These are phyloP conservation scores for Cercophora samala DNA, from an alignment of 495 filamentous ascomycete species.

Conservation along the genomic window DNA sequence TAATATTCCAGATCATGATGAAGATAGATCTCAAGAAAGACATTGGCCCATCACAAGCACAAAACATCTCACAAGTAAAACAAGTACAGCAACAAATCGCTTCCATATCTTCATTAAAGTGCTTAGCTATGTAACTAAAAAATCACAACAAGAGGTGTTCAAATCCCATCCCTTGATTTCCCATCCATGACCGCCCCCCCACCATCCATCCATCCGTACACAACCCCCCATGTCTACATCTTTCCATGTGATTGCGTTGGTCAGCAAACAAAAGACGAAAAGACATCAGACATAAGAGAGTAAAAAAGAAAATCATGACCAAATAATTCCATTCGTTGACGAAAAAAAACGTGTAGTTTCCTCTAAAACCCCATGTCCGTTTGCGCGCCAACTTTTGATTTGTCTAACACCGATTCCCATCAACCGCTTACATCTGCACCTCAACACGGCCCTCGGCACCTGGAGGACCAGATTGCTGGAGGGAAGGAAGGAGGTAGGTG, in stretches of 20 bases:
- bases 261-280: constrained; percentile 3
- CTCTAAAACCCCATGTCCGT: constrained; percentile 2
- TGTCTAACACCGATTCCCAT: background rate
- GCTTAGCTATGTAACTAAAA: constrained; percentile 6
- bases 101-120: constrained; percentile 9
- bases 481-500: constrained; percentile 87
- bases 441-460: constrained; percentile 88
- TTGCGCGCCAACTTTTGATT: constrained; percentile 6
- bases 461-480: constrained; percentile 65
- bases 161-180: background rate
- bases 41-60: background rate
- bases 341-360: constrained; percentile 1
- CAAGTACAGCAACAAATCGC: background rate
- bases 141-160: background rate
- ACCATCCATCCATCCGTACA: background rate
- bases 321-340: constrained; percentile 5
- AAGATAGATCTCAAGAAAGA: too few relatives aligned
- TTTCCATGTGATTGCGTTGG: background rate
- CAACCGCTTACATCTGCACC: constrained; percentile 49
- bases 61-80: background rate
- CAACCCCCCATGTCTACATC: background rate
- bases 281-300: background rate
- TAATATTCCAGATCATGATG: too few relatives aligned
- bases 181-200: background rate
- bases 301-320: background rate